These are phyloP conservation scores for Chenopodium quinoa DNA, from an alignment of 148 eudicot species.

Conservation along the genomic window DNA sequence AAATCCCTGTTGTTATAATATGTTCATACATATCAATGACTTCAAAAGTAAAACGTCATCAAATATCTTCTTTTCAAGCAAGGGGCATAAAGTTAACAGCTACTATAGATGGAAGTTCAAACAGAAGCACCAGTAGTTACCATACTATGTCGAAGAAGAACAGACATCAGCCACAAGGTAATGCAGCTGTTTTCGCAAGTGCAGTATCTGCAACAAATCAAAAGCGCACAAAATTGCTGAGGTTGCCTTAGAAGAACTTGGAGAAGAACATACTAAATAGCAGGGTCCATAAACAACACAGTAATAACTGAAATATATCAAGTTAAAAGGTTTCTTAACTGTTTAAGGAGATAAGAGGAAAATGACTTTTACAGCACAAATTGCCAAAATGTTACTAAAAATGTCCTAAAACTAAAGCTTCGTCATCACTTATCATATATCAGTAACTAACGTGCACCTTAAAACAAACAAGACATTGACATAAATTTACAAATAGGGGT, in stretches of 20 bases:
- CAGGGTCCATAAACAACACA: not conserved
- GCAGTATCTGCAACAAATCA: constrained; percentile 37
- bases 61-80: not conserved
- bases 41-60: not conserved
- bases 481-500: not conserved
- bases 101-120: not conserved
- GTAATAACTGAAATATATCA: too few relatives aligned
- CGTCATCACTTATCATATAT: not conserved
- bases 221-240: not conserved
- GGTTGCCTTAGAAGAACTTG: not conserved
- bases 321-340: too few relatives aligned
- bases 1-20: not conserved
- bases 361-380: not conserved
- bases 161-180: constrained; percentile 29
- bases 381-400: not conserved
- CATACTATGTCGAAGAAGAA: constrained; percentile 9
- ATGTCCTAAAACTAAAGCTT: not conserved
- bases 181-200: constrained; percentile 38
- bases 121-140: not conserved
- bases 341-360: too few relatives aligned
- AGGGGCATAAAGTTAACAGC: not conserved
- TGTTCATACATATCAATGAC: not conserved
- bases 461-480: not conserved
- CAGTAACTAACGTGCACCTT: not conserved
- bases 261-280: not conserved